These are phyloP conservation scores for Beta vulgaris DNA, from an alignment of 148 eudicot genomes.

Conservation along the genomic window DNA sequence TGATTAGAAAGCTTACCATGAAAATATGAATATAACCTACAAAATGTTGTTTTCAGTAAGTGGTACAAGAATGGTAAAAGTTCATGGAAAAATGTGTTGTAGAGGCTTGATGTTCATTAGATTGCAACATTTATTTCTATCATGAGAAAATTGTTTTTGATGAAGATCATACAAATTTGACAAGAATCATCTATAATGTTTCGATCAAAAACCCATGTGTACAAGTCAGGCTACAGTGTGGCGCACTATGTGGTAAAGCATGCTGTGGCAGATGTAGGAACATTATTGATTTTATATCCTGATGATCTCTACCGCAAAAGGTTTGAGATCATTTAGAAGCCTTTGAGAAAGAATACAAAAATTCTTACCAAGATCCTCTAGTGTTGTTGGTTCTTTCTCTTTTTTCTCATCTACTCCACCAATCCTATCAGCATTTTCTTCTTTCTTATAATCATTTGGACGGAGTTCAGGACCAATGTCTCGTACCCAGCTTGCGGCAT, in stretches of 20 bases:
- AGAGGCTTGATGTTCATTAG: neutral
- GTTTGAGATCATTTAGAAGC: neutral
- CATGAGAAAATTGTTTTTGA: neutral
- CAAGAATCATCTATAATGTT: neutral
- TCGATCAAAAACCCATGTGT: neutral
- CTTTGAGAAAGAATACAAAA: neutral
- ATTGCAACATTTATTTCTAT: neutral
- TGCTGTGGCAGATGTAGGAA: neutral
- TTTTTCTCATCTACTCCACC: conserved; percentile 34
- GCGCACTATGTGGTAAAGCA: neutral
- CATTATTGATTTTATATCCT: neutral
- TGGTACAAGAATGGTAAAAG: neutral
- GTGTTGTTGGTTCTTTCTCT: conserved; percentile 64
- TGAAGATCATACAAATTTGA: neutral
- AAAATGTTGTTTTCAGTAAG: neutral
- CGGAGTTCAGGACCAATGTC: conserved; percentile 94
- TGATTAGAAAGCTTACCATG: neutral
- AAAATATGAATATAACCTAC: neutral
- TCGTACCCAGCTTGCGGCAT: conserved; percentile 88
- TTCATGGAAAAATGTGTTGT: neutral
- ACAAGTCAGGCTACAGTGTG: no score
- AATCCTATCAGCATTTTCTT: conserved; percentile 32
- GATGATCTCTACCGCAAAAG: neutral
- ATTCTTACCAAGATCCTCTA: conserved; percentile 81
- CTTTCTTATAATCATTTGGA: conserved; percentile 67